Evolutionary conservation across 768 basidiomycete genomes (phyloP).

Genomic region (Russula virescens): DNA sequence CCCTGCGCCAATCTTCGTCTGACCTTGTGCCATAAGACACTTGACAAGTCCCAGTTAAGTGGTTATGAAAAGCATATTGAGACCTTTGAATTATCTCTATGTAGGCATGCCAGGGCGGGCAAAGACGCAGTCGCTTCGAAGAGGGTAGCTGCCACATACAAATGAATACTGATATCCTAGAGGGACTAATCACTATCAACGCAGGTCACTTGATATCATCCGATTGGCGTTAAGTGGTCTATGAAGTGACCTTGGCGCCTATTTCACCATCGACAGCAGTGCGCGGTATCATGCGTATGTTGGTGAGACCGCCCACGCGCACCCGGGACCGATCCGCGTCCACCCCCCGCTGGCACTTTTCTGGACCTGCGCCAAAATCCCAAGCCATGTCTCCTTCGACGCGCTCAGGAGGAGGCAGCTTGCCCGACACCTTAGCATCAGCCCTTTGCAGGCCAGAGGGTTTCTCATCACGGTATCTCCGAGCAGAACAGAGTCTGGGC

Average conservation of each 20-base stretch:
- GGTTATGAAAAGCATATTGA: too few relatives aligned
- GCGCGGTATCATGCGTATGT: slow-evolving; percentile 19
- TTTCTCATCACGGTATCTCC: not conserved
- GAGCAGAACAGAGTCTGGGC: not conserved
- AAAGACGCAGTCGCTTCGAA: too few relatives aligned
- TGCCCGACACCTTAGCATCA: not conserved
- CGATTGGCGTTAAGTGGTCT: not conserved
- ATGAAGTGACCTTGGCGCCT: not conserved
- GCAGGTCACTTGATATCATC: not conserved
- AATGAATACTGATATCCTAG: not conserved
- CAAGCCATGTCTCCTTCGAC: slow-evolving; percentile 20
- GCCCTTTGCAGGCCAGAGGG: not conserved
- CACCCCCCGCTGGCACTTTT: not conserved
- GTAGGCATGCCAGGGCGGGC: too few relatives aligned
- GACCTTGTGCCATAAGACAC: too few relatives aligned
- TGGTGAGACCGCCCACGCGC: slow-evolving; percentile 18
- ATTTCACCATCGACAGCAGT: slow-evolving; percentile 4
- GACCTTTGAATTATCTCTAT: too few relatives aligned
- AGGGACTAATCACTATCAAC: not conserved
- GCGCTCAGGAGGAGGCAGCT: slow-evolving; percentile 7
- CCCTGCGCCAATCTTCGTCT: too few relatives aligned
- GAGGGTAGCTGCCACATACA: not conserved
- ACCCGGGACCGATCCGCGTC: slow-evolving; percentile 4
- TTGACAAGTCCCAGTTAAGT: too few relatives aligned
- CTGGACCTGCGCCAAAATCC: slow-evolving; percentile 13